Evolutionary conservation across 2,329 filamentous ascomycete species (phyloP).

Genomic region (Botrytis paeoniae): DNA sequence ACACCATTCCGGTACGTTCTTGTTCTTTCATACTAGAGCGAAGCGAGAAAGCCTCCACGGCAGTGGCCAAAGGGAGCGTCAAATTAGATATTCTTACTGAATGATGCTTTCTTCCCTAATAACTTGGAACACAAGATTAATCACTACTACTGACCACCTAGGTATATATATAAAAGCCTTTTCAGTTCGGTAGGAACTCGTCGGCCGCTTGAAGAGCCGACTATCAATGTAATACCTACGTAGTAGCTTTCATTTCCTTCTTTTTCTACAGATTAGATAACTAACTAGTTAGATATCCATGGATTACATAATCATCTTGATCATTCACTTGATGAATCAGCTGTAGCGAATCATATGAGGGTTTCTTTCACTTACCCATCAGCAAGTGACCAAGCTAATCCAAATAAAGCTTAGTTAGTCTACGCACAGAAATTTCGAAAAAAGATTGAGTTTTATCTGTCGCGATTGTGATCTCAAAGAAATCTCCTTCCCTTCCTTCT

Average conservation of each 20-base stretch:
- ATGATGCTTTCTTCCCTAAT: not conserved
- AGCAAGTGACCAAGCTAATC: not conserved
- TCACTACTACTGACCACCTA: not conserved
- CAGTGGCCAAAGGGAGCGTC: not conserved
- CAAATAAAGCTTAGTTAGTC: not conserved
- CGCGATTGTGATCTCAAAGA: constrained; percentile 24
- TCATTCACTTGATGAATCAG: not conserved
- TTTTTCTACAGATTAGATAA: not conserved
- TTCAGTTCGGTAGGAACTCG: no score
- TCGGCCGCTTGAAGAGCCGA: no score
- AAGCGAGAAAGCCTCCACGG: not conserved
- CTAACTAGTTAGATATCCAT: no score
- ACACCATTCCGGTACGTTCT: not conserved
- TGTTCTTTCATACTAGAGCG: not conserved
- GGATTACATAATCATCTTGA: not conserved
- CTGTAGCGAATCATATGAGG: not conserved
- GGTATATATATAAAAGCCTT: no score
- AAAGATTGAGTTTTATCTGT: constrained; percentile 21
- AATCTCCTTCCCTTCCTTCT: constrained; percentile 20
- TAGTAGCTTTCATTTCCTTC: no score
- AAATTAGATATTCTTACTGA: not conserved
- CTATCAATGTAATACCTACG: no score
- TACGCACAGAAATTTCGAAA: constrained; percentile 24
- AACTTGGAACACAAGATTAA: not conserved
- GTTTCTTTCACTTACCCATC: not conserved